phyloP scores from a whole-genome alignment of 495 filamentous ascomycete genomes.

The Hypoxylon crocopeplum region DNA sequence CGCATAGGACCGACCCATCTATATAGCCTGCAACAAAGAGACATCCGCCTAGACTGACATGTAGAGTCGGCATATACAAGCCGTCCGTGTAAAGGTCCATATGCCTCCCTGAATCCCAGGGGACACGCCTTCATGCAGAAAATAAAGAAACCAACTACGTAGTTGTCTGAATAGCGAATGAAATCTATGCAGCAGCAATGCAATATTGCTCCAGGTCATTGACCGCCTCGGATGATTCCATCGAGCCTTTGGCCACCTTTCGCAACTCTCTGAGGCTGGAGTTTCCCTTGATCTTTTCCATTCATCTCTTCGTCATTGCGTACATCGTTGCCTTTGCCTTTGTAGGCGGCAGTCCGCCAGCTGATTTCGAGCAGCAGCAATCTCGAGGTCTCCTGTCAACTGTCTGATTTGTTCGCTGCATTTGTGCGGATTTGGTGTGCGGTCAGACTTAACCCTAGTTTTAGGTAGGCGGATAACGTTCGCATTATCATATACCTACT shows the following conservation, averaged over 20 bases:
- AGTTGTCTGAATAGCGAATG: constrained; percentile 25
- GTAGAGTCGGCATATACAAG: constrained; percentile 24
- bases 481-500: too few relatives aligned
- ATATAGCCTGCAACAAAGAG: constrained; percentile 37
- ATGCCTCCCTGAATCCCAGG: constrained; percentile 14
- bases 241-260: neutral
- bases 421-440: neutral
- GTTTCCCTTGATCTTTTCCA: constrained; percentile 1
- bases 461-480: too few relatives aligned
- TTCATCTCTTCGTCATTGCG: constrained; percentile 21
- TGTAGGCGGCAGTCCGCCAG: constrained; percentile 1
- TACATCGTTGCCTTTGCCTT: constrained; percentile 13
- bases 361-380: constrained; percentile 1
- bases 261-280: constrained; percentile 1
- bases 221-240: constrained; percentile 8
- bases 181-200: constrained; percentile 24
- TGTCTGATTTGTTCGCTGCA: neutral
- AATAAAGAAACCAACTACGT: constrained; percentile 22
- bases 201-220: constrained; percentile 2
- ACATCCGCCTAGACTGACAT: constrained; percentile 19
- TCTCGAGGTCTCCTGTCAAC: constrained; percentile 1
- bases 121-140: constrained; percentile 10
- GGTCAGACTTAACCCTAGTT: neutral
- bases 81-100: constrained; percentile 27
- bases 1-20: constrained; percentile 25